These are phyloP conservation scores for Gloeophyllum trabeum DNA, from an alignment of 768 basidiomycete species.

Conservation along the genomic window DNA sequence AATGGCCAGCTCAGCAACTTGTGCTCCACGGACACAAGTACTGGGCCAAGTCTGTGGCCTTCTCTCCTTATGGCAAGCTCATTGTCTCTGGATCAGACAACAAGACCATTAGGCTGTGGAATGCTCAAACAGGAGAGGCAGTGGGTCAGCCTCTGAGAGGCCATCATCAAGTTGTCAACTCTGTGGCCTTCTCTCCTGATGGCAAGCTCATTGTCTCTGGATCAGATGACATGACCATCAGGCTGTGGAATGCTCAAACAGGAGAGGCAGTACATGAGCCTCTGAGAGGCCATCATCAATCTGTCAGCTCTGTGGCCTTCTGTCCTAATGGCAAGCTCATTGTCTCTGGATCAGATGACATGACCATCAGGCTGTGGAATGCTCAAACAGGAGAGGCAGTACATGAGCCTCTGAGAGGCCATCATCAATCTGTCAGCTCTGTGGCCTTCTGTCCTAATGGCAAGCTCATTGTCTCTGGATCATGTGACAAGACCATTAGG, in stretches of 20 bases:
- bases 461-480: background rate
- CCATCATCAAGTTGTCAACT: conserved; percentile 27
- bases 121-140: background rate
- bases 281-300: background rate
- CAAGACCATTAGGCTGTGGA: background rate
- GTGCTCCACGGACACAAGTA: background rate
- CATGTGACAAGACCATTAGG: background rate
- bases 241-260: conserved; percentile 12
- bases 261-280: background rate
- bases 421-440: background rate
- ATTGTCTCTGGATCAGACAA: background rate
- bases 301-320: background rate
- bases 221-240: conserved; percentile 18
- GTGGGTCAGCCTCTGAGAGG: background rate
- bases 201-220: background rate
- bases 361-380: background rate
- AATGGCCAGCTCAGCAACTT: no score
- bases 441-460: background rate
- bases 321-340: background rate
- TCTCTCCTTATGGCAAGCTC: conserved; percentile 2
- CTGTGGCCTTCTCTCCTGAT: conserved; percentile 10
- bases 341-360: background rate
- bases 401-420: no score
- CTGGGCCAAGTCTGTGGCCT: conserved; percentile 1
- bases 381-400: no score